Conservation (phyloP, 2,329 filamentous ascomycete species). For the Periconia digitata region DNA sequence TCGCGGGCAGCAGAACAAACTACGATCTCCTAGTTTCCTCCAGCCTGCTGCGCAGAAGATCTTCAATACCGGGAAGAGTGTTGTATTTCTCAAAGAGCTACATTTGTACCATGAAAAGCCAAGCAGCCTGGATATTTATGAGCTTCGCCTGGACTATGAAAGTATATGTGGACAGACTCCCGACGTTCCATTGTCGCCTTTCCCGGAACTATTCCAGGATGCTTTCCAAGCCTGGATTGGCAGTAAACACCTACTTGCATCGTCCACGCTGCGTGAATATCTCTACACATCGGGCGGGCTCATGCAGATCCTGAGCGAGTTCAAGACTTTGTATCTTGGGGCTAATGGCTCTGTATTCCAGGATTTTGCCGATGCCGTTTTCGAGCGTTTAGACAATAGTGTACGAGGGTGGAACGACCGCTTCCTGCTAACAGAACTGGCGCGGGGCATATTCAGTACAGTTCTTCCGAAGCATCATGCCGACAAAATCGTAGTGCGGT, state of each 20-base stretch:
- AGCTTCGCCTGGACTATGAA: constrained; percentile 56
- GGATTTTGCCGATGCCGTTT: constrained; percentile 68
- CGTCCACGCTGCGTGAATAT: constrained; percentile 63
- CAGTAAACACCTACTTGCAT: constrained; percentile 71
- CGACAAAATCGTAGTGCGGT: constrained; percentile 64
- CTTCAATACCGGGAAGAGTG: constrained; percentile 85
- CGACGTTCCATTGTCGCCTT: constrained; percentile 60
- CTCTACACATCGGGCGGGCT: constrained; percentile 72
- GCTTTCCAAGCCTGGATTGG: constrained; percentile 77
- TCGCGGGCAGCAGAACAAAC: constrained; percentile 57
- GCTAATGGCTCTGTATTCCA: constrained; percentile 70
- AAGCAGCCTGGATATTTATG: constrained; percentile 5
- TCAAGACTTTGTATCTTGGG: constrained; percentile 76
- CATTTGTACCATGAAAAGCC: constrained; percentile 51
- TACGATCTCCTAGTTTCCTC: constrained; percentile 76
- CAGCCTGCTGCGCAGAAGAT: constrained; percentile 69
- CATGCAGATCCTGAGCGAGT: constrained; percentile 62
- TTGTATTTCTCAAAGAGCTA: constrained; percentile 77
- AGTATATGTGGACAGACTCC: constrained; percentile 53
- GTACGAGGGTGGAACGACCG: constrained; percentile 73
- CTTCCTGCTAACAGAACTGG: constrained; percentile 76
- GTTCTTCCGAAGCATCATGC: constrained; percentile 55
- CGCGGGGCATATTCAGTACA: constrained; percentile 68
- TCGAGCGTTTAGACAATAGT: constrained; percentile 69
- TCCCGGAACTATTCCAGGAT: constrained; percentile 71